Evolutionary conservation across 2,329 filamentous ascomycete species (phyloP), one percentile per base, ranked within the genome.

Genomic region (Orbilia oligospora): DNA sequence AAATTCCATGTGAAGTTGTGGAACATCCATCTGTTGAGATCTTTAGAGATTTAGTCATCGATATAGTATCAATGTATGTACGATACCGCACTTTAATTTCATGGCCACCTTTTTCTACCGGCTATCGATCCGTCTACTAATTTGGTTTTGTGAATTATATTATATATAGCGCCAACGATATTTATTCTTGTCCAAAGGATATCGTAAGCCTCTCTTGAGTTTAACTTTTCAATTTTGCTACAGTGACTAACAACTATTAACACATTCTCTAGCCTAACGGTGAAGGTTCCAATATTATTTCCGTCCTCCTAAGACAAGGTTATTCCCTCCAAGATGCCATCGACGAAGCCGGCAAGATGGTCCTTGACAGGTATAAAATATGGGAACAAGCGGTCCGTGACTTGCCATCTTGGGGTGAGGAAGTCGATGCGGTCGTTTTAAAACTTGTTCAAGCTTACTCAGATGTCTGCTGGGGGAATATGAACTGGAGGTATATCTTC

Each of bases 401-500:
- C 5, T 64, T 83, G 67, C 82, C 82, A 3, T 67, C 69, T 33
- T 83, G 80, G 80, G 82, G 82, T 8, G 77, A 82, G 16, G 66
- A 80, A 12, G 72, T 81, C 10, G 82, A 83, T 55, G 72, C 56
- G 10, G 71, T 81, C 20, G 81, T 83, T 4, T 68, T 81, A 18
- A 80, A 49, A n/a, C 81, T 81, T 6, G 55, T 83, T 9, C 71
- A 81, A 14, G 81, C 58, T 0, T 81, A 80, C 46, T 76, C 80
- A 4, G 79, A 80, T 36, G 67, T 83, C n/a, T 80, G 81, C 3
- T 64, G 82, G 14, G 82, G 81, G 0, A 82, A 80, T 70, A 77
- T 82, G 5, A 53, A 81, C 22, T 83, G 82, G 82, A 82, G 81
- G 82, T 82, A 71, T n/a, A 33, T 49, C 5, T n/a, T n/a, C n/a